Conservation (phyloP, 2,329 filamentous ascomycete species). For the Herpotrichia juniperi region DNA sequence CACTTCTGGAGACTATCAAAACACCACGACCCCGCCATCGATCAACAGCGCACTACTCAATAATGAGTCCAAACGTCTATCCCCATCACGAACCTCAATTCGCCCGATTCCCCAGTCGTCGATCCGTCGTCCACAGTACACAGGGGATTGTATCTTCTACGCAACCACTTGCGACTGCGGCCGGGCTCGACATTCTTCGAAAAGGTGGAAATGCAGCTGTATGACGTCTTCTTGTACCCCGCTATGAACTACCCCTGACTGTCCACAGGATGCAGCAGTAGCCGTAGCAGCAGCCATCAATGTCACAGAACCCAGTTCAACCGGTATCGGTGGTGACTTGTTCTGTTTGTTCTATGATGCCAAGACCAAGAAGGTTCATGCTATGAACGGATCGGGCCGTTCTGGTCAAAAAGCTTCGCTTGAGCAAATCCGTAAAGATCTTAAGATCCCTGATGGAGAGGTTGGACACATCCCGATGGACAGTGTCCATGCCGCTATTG, state of each 20-base stretch:
- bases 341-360: constrained; percentile 94
- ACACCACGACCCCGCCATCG: constrained; percentile 6
- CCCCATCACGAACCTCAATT: constrained; percentile 59
- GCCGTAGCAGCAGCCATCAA: constrained; percentile 92
- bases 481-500: constrained; percentile 81
- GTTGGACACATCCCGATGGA: constrained; percentile 70
- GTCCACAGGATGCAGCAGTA: constrained; percentile 83
- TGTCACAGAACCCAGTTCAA: constrained; percentile 89
- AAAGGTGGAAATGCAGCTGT: constrained; percentile 93
- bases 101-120: constrained; percentile 73
- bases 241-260: background rate
- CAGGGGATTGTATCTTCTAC: constrained; percentile 90
- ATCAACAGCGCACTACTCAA: constrained; percentile 3
- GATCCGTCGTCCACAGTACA: constrained; percentile 92
- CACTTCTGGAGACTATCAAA: background rate
- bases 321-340: constrained; percentile 96
- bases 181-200: constrained; percentile 82
- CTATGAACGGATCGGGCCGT: constrained; percentile 93
- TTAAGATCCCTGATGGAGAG: constrained; percentile 67
- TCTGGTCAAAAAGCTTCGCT: constrained; percentile 72
- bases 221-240: constrained; percentile 45
- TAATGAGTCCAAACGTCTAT: constrained; percentile 51
- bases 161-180: constrained; percentile 87
- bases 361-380: constrained; percentile 77
- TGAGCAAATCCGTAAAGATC: constrained; percentile 70